phyloP scores from a whole-genome alignment of 176 grass and related monocot genomes.

The Bonia amplexicaulis region DNA sequence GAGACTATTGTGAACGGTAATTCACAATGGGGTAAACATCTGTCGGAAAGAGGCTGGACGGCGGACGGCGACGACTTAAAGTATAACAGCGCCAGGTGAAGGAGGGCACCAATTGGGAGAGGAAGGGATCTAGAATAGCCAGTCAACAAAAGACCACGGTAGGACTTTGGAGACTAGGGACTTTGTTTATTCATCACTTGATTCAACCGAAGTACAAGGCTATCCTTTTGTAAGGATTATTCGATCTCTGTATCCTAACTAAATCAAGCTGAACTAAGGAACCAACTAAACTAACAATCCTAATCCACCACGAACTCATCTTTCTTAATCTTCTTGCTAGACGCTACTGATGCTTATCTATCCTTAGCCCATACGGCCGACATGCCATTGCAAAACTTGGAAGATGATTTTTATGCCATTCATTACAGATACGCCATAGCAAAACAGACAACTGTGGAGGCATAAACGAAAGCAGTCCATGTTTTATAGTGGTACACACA shows the following conservation, averaged over 20 bases:
- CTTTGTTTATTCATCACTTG: background rate
- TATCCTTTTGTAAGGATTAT: background rate
- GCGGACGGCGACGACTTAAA: background rate
- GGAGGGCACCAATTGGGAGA: background rate
- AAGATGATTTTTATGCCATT: background rate
- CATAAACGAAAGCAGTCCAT: background rate
- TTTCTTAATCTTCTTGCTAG: background rate
- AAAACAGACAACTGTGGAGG: background rate
- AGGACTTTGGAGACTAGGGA: background rate
- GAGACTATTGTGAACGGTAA: background rate
- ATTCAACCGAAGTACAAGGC: background rate
- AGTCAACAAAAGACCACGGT: background rate
- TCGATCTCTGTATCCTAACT: background rate
- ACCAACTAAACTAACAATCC: background rate
- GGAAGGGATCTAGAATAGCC: background rate
- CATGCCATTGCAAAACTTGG: background rate
- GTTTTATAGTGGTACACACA: background rate
- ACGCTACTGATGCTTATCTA: background rate
- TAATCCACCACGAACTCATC: background rate
- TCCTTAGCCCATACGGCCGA: background rate
- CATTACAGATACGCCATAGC: background rate
- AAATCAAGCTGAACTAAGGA: background rate
- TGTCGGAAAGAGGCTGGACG: background rate
- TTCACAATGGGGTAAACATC: background rate
- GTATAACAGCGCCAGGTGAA: background rate